A percentile compares a stretch with the other conserved stretches of the same genome.
phyloP scores from a whole-genome alignment of 2,329 filamentous ascomycete genomes.

The Ambrosiella beaveri region DNA sequence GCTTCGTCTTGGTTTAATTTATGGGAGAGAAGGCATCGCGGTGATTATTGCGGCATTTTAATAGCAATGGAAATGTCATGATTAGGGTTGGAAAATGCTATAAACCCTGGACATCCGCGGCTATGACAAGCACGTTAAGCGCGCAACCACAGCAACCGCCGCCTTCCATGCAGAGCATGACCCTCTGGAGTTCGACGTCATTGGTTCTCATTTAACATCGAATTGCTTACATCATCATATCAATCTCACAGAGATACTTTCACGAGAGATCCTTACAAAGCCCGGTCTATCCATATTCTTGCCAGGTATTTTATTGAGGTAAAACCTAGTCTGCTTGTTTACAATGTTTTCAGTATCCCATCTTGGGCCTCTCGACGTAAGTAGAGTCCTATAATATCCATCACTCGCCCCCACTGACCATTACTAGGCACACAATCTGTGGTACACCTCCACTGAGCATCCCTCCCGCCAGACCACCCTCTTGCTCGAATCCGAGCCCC shows the following conservation, averaged over 20 bases:
- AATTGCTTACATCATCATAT: too few relatives aligned
- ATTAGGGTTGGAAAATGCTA: too few relatives aligned
- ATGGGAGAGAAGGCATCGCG: too few relatives aligned
- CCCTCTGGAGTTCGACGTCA: neutral
- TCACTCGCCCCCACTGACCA: slow-evolving; percentile 11
- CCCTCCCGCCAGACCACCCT: slow-evolving; percentile 22
- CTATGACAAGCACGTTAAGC: neutral
- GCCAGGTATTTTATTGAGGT: too few relatives aligned
- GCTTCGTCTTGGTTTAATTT: too few relatives aligned
- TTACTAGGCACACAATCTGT: slow-evolving; percentile 51
- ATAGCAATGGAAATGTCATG: too few relatives aligned
- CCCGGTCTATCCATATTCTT: too few relatives aligned
- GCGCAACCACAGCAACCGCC: neutral
- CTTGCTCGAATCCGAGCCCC: slow-evolving; percentile 19
- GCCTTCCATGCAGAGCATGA: neutral
- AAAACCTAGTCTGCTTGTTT: neutral
- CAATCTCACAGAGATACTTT: too few relatives aligned
- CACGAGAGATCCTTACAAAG: too few relatives aligned
- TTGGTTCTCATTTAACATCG: too few relatives aligned
- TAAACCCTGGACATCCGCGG: too few relatives aligned
- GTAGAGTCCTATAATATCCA: neutral
- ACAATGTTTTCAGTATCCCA: neutral
- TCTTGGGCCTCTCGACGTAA: slow-evolving; percentile 3
- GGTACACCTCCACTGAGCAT: slow-evolving; percentile 50
- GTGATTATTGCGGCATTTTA: too few relatives aligned